phyloP scores from a whole-genome alignment of 169 alveolate genomes.

The Toxoplasma gondii region DNA sequence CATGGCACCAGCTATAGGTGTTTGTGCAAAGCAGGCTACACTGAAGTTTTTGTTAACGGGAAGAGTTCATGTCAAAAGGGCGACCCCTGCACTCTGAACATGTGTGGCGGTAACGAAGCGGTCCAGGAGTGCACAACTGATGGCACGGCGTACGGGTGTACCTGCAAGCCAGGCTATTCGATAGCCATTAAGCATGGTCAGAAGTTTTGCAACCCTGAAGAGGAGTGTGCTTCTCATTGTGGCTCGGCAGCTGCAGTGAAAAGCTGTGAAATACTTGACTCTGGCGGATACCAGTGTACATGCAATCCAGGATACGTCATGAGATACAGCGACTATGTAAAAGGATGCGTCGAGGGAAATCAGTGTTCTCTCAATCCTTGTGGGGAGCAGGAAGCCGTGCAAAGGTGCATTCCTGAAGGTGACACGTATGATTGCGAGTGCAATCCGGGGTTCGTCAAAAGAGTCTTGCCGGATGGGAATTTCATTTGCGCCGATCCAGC shows the following conservation, averaged over 20 bases:
- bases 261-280: background rate
- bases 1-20: slow-evolving; percentile 20
- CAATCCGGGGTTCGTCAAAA: background rate
- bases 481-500: slow-evolving; percentile 1
- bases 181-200: background rate
- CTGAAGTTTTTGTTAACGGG: background rate
- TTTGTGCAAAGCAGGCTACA: slow-evolving; percentile 38
- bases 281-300: background rate
- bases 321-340: background rate
- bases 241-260: slow-evolving; percentile 20
- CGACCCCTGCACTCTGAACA: background rate
- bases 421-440: background rate
- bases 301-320: slow-evolving; percentile 30
- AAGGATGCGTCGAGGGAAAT: background rate
- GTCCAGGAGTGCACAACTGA: slow-evolving; percentile 31
- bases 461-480: slow-evolving; percentile 1
- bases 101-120: slow-evolving; percentile 32
- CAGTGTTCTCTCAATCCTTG: slow-evolving; percentile 1
- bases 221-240: slow-evolving; percentile 19
- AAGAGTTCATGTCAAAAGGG: background rate
- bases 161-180: background rate
- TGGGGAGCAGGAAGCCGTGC: slow-evolving; percentile 13
- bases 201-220: background rate
- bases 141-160: background rate
- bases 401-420: background rate